Conservation (phyloP, 2,329 filamentous ascomycete genomes). For the Talaromyces rugulosus region DNA sequence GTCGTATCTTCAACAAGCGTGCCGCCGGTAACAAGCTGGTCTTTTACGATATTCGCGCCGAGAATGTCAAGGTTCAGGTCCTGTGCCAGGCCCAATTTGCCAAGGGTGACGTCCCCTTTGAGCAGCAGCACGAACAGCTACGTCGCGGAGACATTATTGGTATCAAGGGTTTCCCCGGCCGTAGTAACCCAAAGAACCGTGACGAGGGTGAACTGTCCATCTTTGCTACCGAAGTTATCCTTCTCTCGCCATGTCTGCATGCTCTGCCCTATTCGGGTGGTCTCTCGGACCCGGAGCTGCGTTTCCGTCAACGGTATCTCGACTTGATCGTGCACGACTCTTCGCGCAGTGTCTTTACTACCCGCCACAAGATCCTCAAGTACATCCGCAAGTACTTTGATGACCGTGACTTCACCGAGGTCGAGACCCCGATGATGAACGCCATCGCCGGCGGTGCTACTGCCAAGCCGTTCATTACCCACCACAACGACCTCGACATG, state of each 20-base stretch:
- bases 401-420: slow-evolving; percentile 81
- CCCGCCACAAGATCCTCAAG: slow-evolving; percentile 78
- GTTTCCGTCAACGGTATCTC: slow-evolving; percentile 88
- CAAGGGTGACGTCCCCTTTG: slow-evolving; percentile 66
- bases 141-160: slow-evolving; percentile 91
- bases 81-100: slow-evolving; percentile 85
- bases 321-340: slow-evolving; percentile 96
- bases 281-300: slow-evolving; percentile 91
- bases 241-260: slow-evolving; percentile 88
- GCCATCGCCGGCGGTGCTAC: slow-evolving; percentile 93
- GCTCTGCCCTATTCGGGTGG: slow-evolving; percentile 89
- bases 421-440: slow-evolving; percentile 98
- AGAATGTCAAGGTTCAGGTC: slow-evolving; percentile 78
- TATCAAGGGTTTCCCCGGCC: slow-evolving; percentile 74
- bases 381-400: slow-evolving; percentile 90
- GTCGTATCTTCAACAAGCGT: slow-evolving; percentile 85
- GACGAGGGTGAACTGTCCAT: slow-evolving; percentile 90
- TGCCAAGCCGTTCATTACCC: slow-evolving; percentile 88
- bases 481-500: slow-evolving; percentile 95
- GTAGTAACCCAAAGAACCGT: slow-evolving; percentile 84
- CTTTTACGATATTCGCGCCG: slow-evolving; percentile 81
- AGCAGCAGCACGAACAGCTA: slow-evolving; percentile 83
- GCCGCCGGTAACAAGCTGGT: slow-evolving; percentile 76
- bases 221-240: slow-evolving; percentile 79
- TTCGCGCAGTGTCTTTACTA: slow-evolving; percentile 77